Conservation (phyloP, 2,329 filamentous ascomycete genomes). For the Keithomyces neogunnii region DNA sequence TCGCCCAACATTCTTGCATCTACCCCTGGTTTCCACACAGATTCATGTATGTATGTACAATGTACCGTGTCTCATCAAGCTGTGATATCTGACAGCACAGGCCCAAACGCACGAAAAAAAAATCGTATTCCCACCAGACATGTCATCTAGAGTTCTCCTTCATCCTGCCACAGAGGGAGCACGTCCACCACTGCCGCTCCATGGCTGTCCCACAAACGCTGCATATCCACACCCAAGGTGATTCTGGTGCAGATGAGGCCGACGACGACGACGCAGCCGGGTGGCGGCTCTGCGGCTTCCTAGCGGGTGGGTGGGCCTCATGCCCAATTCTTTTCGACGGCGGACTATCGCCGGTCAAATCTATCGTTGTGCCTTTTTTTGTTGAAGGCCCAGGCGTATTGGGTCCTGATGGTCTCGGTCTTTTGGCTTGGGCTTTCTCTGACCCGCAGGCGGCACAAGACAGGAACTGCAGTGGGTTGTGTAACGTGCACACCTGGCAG, state of each 20-base stretch:
- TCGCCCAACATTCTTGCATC: no score
- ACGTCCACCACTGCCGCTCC: slow-evolving; percentile 49
- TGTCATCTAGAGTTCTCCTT: slow-evolving; percentile 35
- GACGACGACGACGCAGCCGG: slow-evolving; percentile 9
- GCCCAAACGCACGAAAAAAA: not conserved
- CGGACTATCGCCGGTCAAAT: slow-evolving; percentile 24
- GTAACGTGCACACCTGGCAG: slow-evolving; percentile 48
- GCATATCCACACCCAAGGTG: slow-evolving; percentile 39
- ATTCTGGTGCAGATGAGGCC: slow-evolving; percentile 6
- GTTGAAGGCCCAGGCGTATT: not conserved
- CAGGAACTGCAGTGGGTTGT: slow-evolving; percentile 41
- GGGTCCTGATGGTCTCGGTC: slow-evolving; percentile 8
- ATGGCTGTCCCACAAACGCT: slow-evolving; percentile 41
- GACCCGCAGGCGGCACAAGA: slow-evolving; percentile 49
- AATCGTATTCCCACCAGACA: not conserved
- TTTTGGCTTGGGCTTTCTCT: slow-evolving; percentile 23
- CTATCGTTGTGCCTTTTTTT: slow-evolving; percentile 18
- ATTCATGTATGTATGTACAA: no score
- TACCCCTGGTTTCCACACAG: no score
- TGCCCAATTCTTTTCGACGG: slow-evolving; percentile 12
- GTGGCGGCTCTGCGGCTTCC: slow-evolving; percentile 2
- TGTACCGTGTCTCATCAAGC: no score
- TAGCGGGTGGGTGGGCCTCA: not conserved
- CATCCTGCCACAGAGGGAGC: slow-evolving; percentile 44
- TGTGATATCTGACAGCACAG: no score